These are phyloP conservation scores for Penicillium atrosanguineum DNA, from an alignment of 495 filamentous ascomycete genomes.

Conservation along the genomic window DNA sequence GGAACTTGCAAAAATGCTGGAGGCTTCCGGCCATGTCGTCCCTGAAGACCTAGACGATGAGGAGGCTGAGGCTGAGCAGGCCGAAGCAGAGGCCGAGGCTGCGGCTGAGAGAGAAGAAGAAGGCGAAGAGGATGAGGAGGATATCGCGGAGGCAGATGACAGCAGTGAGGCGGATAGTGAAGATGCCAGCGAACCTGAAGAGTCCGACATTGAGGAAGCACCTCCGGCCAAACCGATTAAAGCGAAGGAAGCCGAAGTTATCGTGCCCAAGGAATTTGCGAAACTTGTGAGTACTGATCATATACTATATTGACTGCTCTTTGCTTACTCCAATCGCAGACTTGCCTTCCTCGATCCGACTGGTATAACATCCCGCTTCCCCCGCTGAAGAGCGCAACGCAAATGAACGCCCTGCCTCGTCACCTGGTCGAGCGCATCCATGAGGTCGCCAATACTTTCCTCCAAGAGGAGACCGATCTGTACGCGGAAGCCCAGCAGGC, in stretches of 20 bases:
- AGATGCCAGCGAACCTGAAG: conserved; percentile 22
- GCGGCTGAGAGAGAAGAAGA: too few relatives aligned
- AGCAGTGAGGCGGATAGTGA: conserved; percentile 39
- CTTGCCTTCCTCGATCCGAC: conserved; percentile 74
- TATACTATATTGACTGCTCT: neutral
- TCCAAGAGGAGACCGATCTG: conserved; percentile 69
- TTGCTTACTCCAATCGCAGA: conserved; percentile 44
- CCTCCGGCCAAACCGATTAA: conserved; percentile 11
- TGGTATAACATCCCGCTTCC: conserved; percentile 75
- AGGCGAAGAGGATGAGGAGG: conserved; percentile 20
- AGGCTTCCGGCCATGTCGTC: conserved; percentile 43
- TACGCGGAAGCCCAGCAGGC: conserved; percentile 53
- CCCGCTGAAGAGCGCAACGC: conserved; percentile 46
- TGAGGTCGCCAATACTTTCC: conserved; percentile 66
- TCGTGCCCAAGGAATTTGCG: conserved; percentile 41
- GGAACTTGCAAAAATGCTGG: conserved; percentile 42
- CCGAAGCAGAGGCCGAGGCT: conserved; percentile 28
- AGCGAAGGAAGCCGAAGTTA: conserved; percentile 13
- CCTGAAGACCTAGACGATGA: conserved; percentile 43
- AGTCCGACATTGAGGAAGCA: conserved; percentile 25
- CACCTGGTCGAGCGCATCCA: conserved; percentile 70
- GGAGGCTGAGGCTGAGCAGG: conserved; percentile 44
- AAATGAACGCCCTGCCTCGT: conserved; percentile 48
- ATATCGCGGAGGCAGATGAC: conserved; percentile 26
- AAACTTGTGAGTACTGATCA: conserved; percentile 37